These are phyloP conservation scores for Calocera cornea DNA, from an alignment of 768 basidiomycete species.

Conservation along the genomic window DNA sequence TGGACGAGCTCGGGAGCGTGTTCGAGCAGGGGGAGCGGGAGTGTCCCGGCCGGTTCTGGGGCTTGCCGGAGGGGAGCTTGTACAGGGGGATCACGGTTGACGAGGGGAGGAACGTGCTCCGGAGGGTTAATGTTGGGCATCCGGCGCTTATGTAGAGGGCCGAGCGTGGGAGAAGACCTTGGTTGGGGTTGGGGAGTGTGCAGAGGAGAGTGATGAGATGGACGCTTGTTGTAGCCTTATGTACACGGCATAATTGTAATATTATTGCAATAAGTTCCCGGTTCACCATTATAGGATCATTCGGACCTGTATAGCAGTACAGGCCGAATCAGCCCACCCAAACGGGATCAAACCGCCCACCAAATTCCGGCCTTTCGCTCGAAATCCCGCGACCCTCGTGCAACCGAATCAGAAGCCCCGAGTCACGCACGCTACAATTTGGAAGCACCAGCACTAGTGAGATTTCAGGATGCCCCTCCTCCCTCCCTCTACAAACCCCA, in stretches of 20 bases:
- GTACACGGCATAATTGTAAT: background rate
- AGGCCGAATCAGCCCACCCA: background rate
- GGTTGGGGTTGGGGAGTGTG: too few relatives aligned
- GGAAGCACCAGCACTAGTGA: background rate
- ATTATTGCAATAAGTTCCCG: background rate
- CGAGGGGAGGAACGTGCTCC: constrained; percentile 36
- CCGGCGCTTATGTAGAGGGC: background rate
- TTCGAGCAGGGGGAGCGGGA: constrained; percentile 62
- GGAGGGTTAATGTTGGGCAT: background rate
- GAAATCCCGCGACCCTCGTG: too few relatives aligned
- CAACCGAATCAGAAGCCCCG: constrained; percentile 2
- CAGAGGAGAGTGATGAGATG: too few relatives aligned
- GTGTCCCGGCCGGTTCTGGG: constrained; percentile 55
- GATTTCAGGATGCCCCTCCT: background rate
- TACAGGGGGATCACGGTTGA: constrained; percentile 44
- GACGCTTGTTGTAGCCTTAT: background rate
- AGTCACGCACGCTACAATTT: background rate
- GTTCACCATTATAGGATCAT: background rate
- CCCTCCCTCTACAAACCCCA: background rate
- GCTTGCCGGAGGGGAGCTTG: constrained; percentile 61
- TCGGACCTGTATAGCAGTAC: too few relatives aligned
- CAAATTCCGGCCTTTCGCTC: too few relatives aligned
- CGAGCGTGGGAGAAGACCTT: too few relatives aligned
- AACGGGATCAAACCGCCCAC: background rate
- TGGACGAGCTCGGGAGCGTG: constrained; percentile 55